Percentiles rank a stretch among this genome's conserved stretches.
These are phyloP conservation scores for Schizopora paradoxa DNA, from an alignment of 1,284 basidiomycete species.

Conservation along the genomic window DNA sequence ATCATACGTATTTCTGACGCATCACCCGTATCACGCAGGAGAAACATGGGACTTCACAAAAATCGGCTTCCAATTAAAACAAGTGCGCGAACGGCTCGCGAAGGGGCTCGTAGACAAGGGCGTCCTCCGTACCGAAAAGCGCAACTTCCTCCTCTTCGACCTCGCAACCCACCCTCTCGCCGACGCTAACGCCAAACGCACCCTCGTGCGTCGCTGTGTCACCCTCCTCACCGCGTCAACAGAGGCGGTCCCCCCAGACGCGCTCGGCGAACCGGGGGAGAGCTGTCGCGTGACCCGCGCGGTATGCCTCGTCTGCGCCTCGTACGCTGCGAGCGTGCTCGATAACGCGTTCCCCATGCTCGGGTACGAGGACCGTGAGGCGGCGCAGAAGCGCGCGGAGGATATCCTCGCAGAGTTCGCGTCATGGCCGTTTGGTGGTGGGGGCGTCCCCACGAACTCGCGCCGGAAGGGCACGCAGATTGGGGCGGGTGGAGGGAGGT, in stretches of 20 bases:
- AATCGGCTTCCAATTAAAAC: conserved; percentile 95
- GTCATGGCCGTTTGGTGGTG: conserved; percentile 80
- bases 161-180: conserved; percentile 97
- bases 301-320: conserved; percentile 80
- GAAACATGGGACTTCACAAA: conserved; percentile 99
- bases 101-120: conserved; percentile 97
- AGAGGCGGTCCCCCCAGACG: conserved; percentile 67
- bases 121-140: conserved; percentile 93
- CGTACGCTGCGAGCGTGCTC: conserved; percentile 90
- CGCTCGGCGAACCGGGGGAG: conserved; percentile 72
- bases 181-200: conserved; percentile 85
- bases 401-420: conserved; percentile 88
- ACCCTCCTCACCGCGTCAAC: conserved; percentile 80
- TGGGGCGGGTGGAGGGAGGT: conserved; percentile 45
- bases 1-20: no score
- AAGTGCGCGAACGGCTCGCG: conserved; percentile 93
- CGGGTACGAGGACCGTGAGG: conserved; percentile 87
- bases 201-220: conserved; percentile 71
- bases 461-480: conserved; percentile 44
- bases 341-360: conserved; percentile 87
- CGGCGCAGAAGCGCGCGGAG: conserved; percentile 86
- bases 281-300: conserved; percentile 78
- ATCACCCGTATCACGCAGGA: conserved; percentile 57
- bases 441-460: conserved; percentile 28
- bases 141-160: conserved; percentile 96